A percentile compares a stretch with the other conserved stretches of the same genome.
Evolutionary conservation across 2,329 filamentous ascomycete species (phyloP).

Genomic region (Alternaria arborescens): DNA sequence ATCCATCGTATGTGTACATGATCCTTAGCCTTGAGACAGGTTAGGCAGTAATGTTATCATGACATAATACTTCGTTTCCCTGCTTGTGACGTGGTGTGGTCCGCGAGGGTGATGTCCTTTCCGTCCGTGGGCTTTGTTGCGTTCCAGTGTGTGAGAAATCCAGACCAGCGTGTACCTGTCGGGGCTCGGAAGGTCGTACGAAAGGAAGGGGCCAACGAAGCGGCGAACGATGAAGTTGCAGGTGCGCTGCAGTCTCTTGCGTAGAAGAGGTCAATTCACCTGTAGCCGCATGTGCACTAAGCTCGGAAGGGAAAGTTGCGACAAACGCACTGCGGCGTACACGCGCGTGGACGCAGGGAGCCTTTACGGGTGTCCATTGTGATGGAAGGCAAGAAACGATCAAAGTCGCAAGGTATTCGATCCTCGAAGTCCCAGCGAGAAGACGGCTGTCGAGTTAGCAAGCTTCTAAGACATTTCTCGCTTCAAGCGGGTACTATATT

Average conservation of each 20-base stretch:
- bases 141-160: not conserved
- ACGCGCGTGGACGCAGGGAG: slow-evolving; percentile 12
- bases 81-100: not conserved
- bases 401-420: not conserved
- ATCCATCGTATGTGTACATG: slow-evolving; percentile 34
- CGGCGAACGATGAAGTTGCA: no score
- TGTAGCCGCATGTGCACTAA: not conserved
- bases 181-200: no score
- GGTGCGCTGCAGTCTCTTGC: no score
- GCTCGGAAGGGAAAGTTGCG: not conserved
- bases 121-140: not conserved
- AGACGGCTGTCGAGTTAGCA: not conserved
- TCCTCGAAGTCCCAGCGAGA: not conserved
- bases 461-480: not conserved
- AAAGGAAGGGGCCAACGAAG: no score
- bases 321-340: slow-evolving; percentile 20
- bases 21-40: slow-evolving; percentile 26
- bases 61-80: slow-evolving; percentile 21
- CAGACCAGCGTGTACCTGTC: no score
- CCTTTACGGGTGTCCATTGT: slow-evolving; percentile 23
- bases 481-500: not conserved
- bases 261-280: no score
- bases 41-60: slow-evolving; percentile 43
- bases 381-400: not conserved
- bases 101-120: not conserved